Percentiles rank a stretch among this genome's conserved stretches.
phyloP scores from a whole-genome alignment of 202 grass and related monocot genomes.

The Digitaria exilis region DNA sequence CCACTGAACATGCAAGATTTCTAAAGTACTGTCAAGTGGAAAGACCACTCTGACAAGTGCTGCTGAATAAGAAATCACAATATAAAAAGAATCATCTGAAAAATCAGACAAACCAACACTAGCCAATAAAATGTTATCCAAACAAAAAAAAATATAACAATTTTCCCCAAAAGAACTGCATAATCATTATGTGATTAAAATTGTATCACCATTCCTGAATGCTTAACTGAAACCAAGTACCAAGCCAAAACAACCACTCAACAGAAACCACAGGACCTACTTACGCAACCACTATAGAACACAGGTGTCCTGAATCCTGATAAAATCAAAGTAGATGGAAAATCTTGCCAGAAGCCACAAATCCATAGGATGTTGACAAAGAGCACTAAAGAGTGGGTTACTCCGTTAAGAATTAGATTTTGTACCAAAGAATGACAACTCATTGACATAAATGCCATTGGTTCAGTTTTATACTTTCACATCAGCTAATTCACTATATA shows the following conservation, averaged over 20 bases:
- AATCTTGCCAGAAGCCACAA: not conserved
- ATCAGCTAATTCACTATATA: slow-evolving; percentile 12
- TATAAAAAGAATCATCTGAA: not conserved
- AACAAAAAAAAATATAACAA: not conserved
- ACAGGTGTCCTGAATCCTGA: not conserved
- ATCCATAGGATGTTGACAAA: slow-evolving; percentile 9
- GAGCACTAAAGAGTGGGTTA: not conserved
- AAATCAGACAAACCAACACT: not conserved
- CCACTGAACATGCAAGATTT: slow-evolving; percentile 35
- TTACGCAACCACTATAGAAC: slow-evolving; percentile 1
- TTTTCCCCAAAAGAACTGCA: no score
- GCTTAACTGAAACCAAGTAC: not conserved
- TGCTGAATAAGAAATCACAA: not conserved
- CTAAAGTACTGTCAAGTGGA: slow-evolving; percentile 38
- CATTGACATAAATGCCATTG: not conserved
- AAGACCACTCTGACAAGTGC: slow-evolving; percentile 34
- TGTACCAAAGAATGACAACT: slow-evolving; percentile 9
- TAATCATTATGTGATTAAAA: no score
- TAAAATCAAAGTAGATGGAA: slow-evolving; percentile 3
- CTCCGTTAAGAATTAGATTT: not conserved
- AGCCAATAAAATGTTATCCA: not conserved
- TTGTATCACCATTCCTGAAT: no score
- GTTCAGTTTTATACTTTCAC: no score
- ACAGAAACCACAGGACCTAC: not conserved
- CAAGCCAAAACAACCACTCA: not conserved